These are phyloP conservation scores for Aphanomyces cochlioides DNA, from an alignment of 352 stramenopile species.

Conservation along the genomic window DNA sequence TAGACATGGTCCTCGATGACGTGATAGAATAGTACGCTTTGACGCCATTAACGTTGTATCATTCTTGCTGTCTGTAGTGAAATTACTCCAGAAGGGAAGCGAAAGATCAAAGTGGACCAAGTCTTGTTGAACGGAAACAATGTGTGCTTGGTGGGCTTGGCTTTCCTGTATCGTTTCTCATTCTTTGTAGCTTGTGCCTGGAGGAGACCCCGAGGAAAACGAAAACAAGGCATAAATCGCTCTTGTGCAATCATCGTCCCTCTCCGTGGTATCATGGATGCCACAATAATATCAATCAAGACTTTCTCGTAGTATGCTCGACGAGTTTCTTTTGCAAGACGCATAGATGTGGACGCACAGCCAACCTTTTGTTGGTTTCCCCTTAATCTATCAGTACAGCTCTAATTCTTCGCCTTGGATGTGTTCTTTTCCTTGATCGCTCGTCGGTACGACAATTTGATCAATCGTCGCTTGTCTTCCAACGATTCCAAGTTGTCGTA, in stretches of 20 bases:
- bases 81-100: slow-evolving; percentile 83
- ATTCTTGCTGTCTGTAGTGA: slow-evolving; percentile 42
- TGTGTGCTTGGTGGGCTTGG: slow-evolving; percentile 80
- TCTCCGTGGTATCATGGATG: too few species aligned
- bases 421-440: slow-evolving; percentile 72
- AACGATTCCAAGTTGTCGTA: slow-evolving; percentile 71
- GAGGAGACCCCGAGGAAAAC: slow-evolving; percentile 52
- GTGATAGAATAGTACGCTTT: slow-evolving; percentile 89
- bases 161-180: background rate
- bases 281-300: too few species aligned
- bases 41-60: background rate
- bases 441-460: slow-evolving; percentile 67
- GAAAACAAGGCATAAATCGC: slow-evolving; percentile 29
- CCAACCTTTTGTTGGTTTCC: slow-evolving; percentile 25
- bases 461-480: slow-evolving; percentile 73
- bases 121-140: slow-evolving; percentile 99
- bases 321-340: slow-evolving; percentile 1
- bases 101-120: slow-evolving; percentile 86
- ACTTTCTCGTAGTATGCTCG: background rate
- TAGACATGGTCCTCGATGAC: slow-evolving; percentile 92
- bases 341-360: background rate
- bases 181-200: slow-evolving; percentile 61
- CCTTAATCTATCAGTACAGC: slow-evolving; percentile 16
- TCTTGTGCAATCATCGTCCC: background rate
- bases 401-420: slow-evolving; percentile 84